Evolutionary conservation across 805 yeast species (phyloP).

Genomic region (Suhomyces pyralidae): DNA sequence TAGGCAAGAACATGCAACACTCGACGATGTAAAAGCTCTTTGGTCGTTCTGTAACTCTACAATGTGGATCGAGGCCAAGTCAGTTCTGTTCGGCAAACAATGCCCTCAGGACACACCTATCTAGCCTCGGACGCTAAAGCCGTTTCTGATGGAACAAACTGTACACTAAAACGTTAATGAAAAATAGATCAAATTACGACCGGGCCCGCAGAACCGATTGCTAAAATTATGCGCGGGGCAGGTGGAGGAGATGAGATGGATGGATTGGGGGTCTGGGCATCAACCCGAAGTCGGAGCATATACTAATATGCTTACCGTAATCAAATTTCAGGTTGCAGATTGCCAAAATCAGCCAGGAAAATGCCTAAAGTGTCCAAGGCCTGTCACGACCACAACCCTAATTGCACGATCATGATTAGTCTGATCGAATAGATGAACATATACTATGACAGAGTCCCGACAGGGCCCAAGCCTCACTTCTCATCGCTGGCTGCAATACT

Average conservation of each 20-base stretch:
- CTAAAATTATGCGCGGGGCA: background rate
- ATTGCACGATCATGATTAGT: background rate
- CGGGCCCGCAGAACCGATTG: background rate
- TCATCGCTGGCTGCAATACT: background rate
- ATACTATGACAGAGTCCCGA: background rate
- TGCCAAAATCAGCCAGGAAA: background rate
- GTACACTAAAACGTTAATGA: background rate
- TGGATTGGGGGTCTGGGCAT: background rate
- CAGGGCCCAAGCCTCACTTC: background rate
- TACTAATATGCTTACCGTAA: background rate
- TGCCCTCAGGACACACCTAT: background rate
- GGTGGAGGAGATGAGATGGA: background rate
- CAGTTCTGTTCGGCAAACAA: background rate
- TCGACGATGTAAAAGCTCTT: background rate
- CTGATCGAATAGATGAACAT: background rate
- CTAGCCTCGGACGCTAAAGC: background rate
- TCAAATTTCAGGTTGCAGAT: background rate
- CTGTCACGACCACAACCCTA: background rate
- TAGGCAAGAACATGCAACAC: background rate
- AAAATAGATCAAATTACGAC: background rate
- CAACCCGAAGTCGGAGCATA: background rate
- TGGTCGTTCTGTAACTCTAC: background rate
- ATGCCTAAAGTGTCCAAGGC: background rate
- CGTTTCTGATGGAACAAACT: too few species aligned
- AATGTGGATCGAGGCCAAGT: background rate